Base-by-base conservation (phyloP, 225 moss, liverwort and hornwort species). In the Marchantia polymorpha region DNA sequence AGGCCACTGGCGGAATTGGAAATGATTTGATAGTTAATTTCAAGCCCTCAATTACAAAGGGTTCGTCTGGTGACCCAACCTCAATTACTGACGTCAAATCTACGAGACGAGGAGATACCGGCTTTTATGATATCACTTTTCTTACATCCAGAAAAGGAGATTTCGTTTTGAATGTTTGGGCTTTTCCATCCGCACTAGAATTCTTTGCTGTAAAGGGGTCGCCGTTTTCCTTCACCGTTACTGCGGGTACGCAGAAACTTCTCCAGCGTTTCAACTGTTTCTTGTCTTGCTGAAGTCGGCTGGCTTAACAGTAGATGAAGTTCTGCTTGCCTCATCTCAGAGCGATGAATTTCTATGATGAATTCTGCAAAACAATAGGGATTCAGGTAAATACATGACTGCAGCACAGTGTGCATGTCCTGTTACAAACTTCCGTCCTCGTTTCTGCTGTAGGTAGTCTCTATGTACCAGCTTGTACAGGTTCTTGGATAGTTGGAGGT, bases 181-280 rank as follows among this genome's bases (percentile, higher is more conserved):
- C 48, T 30, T 15, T 50, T 63, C 11, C 31, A 60, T 63, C 47
- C n/a, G 9, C 22, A 39, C 8, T 30, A 69, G 46, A 48, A 8
- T 15, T 17, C 22, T 31, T 19, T 69, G 22, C 0, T 23, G 25
- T 65, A 11, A 10, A 29, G 13, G 64, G 64, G 7, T 77, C 77
- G 47, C 77, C 77, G 13, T 77, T 77, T 31, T 3, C 64, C 20
- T 77, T 77, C 77, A 63, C 0, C 23, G 77, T 77, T 12, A n/a
- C 13, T 26, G 0, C 64, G 50, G 77, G 61, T 64, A 77, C 12
- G 49, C 7, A 30, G 14, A 31, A 67, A 12, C 25, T 64, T 27
- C 46, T 47, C 39, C 69, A 31, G 29, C 8, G 12, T 39, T 70
- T 10, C 69, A 39, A 11, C 31, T 20, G 58, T 15, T 58, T 14